Percentiles rank a stretch among this genome's conserved stretches.
phyloP scores from a whole-genome alignment of 371 early-diverging fungal genomes.

The Rhizopus delemar region DNA sequence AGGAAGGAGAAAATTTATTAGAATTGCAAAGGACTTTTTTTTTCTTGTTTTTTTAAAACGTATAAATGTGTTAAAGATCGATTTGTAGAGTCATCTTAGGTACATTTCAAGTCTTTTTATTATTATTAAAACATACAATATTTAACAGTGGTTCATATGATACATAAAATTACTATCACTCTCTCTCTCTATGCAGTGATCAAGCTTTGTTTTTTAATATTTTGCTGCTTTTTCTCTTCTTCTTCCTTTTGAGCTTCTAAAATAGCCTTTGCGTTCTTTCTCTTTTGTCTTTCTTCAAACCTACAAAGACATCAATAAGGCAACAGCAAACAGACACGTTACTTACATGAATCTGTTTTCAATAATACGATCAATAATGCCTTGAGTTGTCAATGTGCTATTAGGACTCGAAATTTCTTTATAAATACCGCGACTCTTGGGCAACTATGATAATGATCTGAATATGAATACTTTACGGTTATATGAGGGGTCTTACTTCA shows the following conservation, averaged over 20 bases:
- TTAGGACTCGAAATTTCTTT: conserved; percentile 73
- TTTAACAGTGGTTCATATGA: not conserved
- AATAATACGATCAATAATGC: conserved; percentile 87
- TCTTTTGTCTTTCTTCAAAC: conserved; percentile 73
- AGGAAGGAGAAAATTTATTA: too few species aligned
- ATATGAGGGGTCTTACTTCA: conserved; percentile 36
- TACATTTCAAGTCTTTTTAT: too few species aligned
- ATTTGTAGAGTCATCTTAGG: too few species aligned
- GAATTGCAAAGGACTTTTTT: too few species aligned
- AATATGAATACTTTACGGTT: not conserved
- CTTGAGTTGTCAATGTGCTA: conserved; percentile 77
- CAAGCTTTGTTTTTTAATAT: conserved; percentile 2
- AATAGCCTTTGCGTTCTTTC: conserved; percentile 70
- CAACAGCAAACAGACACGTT: conserved; percentile 8
- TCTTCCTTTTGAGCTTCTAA: conserved; percentile 68
- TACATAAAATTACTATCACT: not conserved
- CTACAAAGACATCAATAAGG: conserved; percentile 19
- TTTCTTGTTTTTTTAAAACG: too few species aligned
- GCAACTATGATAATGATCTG: conserved; percentile 39
- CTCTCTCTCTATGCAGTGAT: not conserved
- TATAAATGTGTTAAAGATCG: too few species aligned
- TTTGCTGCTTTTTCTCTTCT: conserved; percentile 48
- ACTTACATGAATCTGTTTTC: conserved; percentile 78
- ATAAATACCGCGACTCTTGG: conserved; percentile 75
- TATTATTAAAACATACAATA: too few species aligned